Evolutionary conservation across 2,329 filamentous ascomycete genomes (phyloP), one percentile per base, ranked within the genome.

Genomic region (Colletotrichum liriopes): DNA sequence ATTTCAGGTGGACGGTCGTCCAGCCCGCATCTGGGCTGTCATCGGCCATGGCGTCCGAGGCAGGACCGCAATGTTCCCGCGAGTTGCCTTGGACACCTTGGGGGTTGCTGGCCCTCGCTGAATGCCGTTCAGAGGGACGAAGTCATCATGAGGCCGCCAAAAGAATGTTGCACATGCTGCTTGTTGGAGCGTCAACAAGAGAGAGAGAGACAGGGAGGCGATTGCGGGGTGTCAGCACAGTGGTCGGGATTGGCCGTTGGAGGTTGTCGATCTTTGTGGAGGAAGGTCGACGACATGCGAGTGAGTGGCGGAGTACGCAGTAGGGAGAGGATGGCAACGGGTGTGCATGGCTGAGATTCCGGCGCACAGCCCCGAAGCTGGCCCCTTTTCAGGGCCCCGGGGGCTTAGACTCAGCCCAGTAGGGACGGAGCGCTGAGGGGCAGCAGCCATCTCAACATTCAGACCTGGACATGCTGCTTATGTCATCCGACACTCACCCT

Each of bases 1-100:
- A 76, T 37, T 63, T 66, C 26, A 41, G 35, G 65, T 78, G 72
- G 51, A 79, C 77, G 9, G 75, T 79, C 9, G 76, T 75, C 78
- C 78, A 79, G 39, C 76, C 78, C n/a, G 74, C 74, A 18, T 73
- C 76, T 32, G 62, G 26, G 55, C 76, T 73, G 58, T 65, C 72
- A 52, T 77, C 75, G 54, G 68, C 74, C 78, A 79, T 79, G 67
- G 61, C 61, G 45, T 29, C n/a, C 11, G 18, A 23, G 3, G 37
- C 5, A n/a, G n/a, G 20, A 56, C 39, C 5, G 35, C 54, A 7
- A 56, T 18, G 18, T 39, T 16, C 35, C 20, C n/a, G 32, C 54
- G 54, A 32, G 35, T 26, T 12, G 8, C n/a, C 4, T 56, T 12
- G 6, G 18, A 41, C 35, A 18, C 18, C n/a, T 16, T 4, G 20